Conservation (phyloP, 495 filamentous ascomycete species). For the Aspergillus heteromorphus region DNA sequence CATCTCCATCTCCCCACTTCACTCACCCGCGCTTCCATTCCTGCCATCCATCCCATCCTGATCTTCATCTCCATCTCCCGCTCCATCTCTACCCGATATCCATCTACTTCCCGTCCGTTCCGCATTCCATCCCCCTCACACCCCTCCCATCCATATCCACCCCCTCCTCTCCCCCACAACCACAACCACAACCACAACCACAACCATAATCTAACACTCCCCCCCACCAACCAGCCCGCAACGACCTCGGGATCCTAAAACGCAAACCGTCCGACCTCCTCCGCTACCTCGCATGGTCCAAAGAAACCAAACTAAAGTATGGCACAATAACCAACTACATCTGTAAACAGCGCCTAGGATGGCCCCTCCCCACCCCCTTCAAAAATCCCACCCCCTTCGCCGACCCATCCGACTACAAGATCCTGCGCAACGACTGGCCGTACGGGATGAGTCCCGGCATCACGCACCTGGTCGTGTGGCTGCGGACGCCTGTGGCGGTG, state of each 20-base stretch:
- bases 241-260: constrained; percentile 70
- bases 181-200: background rate
- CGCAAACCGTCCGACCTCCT: constrained; percentile 77
- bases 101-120: background rate
- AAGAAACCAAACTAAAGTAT: constrained; percentile 62
- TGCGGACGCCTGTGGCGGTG: constrained; percentile 48
- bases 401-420: constrained; percentile 64
- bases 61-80: too few relatives aligned
- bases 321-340: constrained; percentile 75
- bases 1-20: background rate
- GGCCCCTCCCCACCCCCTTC: constrained; percentile 46
- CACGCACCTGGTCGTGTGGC: constrained; percentile 56
- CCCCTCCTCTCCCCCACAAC: background rate
- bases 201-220: background rate
- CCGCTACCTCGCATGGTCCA: constrained; percentile 78
- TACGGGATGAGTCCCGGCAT: constrained; percentile 72
- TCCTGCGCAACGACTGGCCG: constrained; percentile 87
- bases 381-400: constrained; percentile 57
- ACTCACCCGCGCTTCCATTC: background rate
- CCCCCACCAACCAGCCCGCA: constrained; percentile 44
- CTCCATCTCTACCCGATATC: constrained; percentile 1
- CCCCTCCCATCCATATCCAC: constrained; percentile 6
- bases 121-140: constrained; percentile 8
- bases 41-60: too few relatives aligned
- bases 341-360: constrained; percentile 64